Conservation (phyloP, 768 basidiomycete species). For the Sporobolomyces roseus region DNA sequence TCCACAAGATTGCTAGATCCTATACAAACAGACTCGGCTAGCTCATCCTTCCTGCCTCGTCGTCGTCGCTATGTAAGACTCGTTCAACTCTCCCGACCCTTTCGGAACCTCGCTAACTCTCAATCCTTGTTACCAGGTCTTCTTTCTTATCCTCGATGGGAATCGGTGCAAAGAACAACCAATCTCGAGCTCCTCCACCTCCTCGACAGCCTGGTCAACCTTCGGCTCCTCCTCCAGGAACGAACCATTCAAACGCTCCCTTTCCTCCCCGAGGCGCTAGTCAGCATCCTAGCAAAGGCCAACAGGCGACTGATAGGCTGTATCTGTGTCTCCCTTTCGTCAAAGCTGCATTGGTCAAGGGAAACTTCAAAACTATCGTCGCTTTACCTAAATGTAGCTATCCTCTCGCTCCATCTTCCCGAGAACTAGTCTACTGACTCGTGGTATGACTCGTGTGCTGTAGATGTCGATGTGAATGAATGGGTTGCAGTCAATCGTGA, state of each 20-base stretch:
- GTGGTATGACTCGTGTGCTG: not conserved
- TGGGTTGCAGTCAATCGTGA: conserved; percentile 56
- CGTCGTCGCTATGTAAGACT: not conserved
- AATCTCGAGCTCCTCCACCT: conserved; percentile 2
- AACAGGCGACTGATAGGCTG: conserved; percentile 58
- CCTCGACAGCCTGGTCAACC: not conserved
- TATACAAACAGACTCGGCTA: too few relatives aligned
- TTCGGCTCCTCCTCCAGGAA: conserved; percentile 16
- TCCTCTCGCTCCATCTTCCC: not conserved
- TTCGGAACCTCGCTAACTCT: not conserved
- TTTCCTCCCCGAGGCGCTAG: conserved; percentile 4
- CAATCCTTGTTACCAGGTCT: conserved; percentile 21
- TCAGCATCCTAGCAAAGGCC: conserved; percentile 11
- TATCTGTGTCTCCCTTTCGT: conserved; percentile 93
- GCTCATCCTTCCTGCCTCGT: too few relatives aligned
- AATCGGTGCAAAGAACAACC: conserved; percentile 21
- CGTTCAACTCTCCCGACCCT: not conserved
- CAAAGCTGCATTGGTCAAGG: conserved; percentile 91
- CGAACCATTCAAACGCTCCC: conserved; percentile 28
- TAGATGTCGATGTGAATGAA: conserved; percentile 54
- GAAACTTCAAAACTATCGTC: conserved; percentile 97
- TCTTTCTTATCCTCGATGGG: conserved; percentile 37
- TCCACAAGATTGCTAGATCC: too few relatives aligned
- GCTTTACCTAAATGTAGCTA: conserved; percentile 72
- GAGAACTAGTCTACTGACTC: not conserved